These are phyloP conservation scores for Penium margaritaceum DNA, from an alignment of 139 green algal species.

Conservation along the genomic window DNA sequence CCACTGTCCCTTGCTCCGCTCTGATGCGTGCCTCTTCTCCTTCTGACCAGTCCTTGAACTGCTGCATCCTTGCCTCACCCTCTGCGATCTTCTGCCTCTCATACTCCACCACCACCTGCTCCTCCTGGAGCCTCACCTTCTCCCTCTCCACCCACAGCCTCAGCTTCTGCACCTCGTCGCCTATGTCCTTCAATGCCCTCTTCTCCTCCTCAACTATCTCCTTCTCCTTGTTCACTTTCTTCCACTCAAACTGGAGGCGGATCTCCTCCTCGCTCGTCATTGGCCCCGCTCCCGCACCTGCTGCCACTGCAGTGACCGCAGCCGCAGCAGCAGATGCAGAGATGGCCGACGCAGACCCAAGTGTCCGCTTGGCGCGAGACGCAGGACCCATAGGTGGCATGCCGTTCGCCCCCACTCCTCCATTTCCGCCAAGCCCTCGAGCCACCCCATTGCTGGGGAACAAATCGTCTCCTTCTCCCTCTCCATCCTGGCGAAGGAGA, in stretches of 20 bases:
- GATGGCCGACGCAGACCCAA: no score
- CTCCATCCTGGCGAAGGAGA: no score
- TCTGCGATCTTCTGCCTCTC: not conserved
- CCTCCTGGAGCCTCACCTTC: not conserved
- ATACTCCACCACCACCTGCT: not conserved
- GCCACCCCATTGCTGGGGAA: no score
- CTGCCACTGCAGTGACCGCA: no score
- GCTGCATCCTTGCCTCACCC: not conserved
- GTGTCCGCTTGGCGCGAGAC: no score
- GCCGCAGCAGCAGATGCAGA: no score
- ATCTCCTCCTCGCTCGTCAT: no score
- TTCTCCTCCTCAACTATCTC: slow-evolving; percentile 7
- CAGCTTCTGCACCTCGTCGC: slow-evolving; percentile 7
- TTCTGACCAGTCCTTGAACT: not conserved
- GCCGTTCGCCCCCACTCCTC: no score
- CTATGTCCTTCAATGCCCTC: not conserved
- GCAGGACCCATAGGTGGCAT: no score
- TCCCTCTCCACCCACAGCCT: not conserved
- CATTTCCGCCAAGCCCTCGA: no score
- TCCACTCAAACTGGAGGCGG: slow-evolving; percentile 6
- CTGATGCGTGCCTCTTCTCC: not conserved
- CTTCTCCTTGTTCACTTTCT: not conserved
- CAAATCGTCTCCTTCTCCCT: no score
- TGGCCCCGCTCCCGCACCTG: no score
- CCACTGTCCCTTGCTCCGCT: not conserved